Conservation (phyloP, 2,329 filamentous ascomycete species). For the Biscogniauxia mediterranea region DNA sequence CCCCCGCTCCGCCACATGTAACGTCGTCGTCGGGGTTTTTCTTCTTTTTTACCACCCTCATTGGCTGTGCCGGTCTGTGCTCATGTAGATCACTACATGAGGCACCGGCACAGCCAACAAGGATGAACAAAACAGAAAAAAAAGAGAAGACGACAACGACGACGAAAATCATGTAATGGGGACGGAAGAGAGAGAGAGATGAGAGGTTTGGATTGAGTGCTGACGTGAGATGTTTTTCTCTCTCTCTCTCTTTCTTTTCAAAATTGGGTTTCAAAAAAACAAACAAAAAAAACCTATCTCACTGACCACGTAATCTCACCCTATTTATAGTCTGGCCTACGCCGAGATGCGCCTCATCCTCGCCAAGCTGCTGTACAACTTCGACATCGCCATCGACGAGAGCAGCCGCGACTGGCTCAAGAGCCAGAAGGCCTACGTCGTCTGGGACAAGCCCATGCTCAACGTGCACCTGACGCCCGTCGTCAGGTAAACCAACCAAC, state of each 20-base stretch:
- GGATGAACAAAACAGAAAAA: too few species aligned
- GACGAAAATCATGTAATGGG: not conserved
- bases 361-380: slow-evolving; percentile 38
- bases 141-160: too few species aligned
- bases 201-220: not conserved
- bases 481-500: too few species aligned
- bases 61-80: too few species aligned
- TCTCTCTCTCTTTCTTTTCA: not conserved
- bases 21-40: too few species aligned
- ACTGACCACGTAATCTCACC: slow-evolving; percentile 8
- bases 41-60: too few species aligned
- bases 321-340: slow-evolving; percentile 37
- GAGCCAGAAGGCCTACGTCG: slow-evolving; percentile 32
- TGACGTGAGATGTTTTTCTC: not conserved
- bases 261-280: too few species aligned
- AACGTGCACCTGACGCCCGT: slow-evolving; percentile 30
- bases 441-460: slow-evolving; percentile 37
- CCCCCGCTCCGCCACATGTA: too few species aligned
- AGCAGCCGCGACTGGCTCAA: slow-evolving; percentile 31
- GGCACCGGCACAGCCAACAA: too few species aligned
- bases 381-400: slow-evolving; percentile 35
- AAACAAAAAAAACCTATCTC: not conserved
- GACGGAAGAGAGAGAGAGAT: not conserved
- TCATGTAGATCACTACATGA: too few species aligned
- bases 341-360: slow-evolving; percentile 42